These are phyloP conservation scores for Starmera amethionina DNA, from an alignment of 805 yeast species.

Conservation along the genomic window DNA sequence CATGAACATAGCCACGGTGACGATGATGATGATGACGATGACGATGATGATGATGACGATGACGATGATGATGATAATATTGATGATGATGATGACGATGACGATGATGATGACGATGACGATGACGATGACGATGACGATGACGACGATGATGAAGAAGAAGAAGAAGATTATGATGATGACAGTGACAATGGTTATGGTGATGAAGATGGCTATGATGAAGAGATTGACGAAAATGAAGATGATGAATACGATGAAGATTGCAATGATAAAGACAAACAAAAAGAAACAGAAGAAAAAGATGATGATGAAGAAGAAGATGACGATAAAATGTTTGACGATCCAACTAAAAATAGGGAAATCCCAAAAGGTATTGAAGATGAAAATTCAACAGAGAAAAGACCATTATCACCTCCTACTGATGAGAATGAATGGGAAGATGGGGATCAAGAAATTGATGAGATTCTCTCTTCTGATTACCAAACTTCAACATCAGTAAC, in stretches of 20 bases:
- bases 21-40: conserved; percentile 4
- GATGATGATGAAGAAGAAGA: conserved; percentile 24
- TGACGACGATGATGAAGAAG: conserved; percentile 5
- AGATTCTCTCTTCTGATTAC: no score
- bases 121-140: conserved; percentile 7
- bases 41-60: conserved; percentile 2
- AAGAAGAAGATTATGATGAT: conserved; percentile 12
- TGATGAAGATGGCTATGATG: conserved; percentile 5
- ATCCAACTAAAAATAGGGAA: background rate
- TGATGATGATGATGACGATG: conserved; percentile 5
- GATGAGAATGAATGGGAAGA: background rate
- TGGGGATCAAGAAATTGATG: background rate
- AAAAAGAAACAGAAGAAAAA: conserved; percentile 12
- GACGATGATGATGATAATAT: conserved; percentile 5
- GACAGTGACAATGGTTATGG: conserved; percentile 15
- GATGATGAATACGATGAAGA: conserved; percentile 20
- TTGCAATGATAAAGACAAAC: conserved; percentile 2
- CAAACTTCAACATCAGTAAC: no score
- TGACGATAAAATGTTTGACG: conserved; percentile 9
- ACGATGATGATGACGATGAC: conserved; percentile 8
- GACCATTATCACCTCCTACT: background rate
- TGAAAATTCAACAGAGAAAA: background rate
- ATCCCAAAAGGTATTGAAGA: background rate
- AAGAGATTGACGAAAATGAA: conserved; percentile 17
- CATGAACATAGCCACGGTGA: background rate